A percentile compares a stretch with the other conserved stretches of the same genome.
Conservation (phyloP, 2,329 filamentous ascomycete species). For the Graphium sp. region DNA sequence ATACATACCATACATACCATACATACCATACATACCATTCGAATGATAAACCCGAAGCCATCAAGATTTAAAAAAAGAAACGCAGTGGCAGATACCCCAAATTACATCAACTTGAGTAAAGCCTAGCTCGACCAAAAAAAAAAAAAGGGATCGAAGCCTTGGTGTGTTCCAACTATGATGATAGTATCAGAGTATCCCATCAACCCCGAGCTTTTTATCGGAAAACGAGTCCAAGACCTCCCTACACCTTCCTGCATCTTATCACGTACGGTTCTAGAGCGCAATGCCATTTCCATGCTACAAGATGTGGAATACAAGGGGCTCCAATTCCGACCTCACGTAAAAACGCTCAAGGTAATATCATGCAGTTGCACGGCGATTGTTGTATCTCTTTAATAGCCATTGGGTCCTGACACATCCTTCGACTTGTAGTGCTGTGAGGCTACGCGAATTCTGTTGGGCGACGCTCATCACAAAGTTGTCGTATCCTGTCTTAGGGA, state of each 20-base stretch:
- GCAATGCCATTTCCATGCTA: conserved; percentile 17
- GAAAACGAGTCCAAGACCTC: conserved; percentile 14
- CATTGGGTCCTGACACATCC: too few relatives aligned
- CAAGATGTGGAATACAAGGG: conserved; percentile 19
- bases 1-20: too few relatives aligned
- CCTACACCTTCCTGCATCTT: conserved; percentile 21
- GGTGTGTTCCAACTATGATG: too few relatives aligned
- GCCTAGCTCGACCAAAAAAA: too few relatives aligned
- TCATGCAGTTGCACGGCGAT: not conserved
- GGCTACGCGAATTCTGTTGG: conserved; percentile 21
- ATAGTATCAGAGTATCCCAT: too few relatives aligned
- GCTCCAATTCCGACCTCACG: conserved; percentile 21
- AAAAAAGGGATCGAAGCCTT: too few relatives aligned
- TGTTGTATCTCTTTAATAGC: conserved; percentile 9
- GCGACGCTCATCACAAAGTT: conserved; percentile 16
- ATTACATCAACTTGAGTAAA: too few relatives aligned
- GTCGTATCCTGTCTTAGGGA: conserved; percentile 22
- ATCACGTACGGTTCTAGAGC: conserved; percentile 17
- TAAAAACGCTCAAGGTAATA: conserved; percentile 25
- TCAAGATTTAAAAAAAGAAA: too few relatives aligned
- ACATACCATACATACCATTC: too few relatives aligned
- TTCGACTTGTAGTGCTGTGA: too few relatives aligned
- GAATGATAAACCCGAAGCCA: too few relatives aligned
- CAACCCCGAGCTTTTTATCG: conserved; percentile 17
- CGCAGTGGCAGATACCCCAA: too few relatives aligned